These are phyloP conservation scores for Agaricus subrufescens DNA, from an alignment of 768 basidiomycete species.

Conservation along the genomic window DNA sequence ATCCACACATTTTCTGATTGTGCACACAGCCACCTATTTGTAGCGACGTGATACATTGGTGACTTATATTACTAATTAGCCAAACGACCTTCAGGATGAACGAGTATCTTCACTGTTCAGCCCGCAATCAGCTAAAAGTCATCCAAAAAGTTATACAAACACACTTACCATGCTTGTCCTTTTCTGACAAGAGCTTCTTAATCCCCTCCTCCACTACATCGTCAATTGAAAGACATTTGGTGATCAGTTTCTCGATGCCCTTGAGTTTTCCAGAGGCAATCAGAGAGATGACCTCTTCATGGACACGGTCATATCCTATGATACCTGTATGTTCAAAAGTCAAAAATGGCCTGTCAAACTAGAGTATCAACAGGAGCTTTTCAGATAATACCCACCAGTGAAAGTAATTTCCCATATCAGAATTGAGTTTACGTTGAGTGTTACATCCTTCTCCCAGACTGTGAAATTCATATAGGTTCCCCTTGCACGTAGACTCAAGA, in stretches of 20 bases:
- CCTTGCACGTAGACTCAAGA: conserved; percentile 29
- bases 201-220: conserved; percentile 41
- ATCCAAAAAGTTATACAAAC: background rate
- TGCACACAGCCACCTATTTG: no score
- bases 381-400: conserved; percentile 23
- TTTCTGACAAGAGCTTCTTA: conserved; percentile 32
- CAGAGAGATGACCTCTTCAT: conserved; percentile 33
- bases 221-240: conserved; percentile 33
- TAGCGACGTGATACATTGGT: background rate
- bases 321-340: conserved; percentile 19
- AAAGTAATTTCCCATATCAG: conserved; percentile 32
- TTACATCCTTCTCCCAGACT: conserved; percentile 33
- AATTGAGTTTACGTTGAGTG: conserved; percentile 31
- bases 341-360: background rate
- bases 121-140: background rate
- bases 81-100: conserved; percentile 17
- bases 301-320: conserved; percentile 34
- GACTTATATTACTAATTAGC: background rate
- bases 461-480: conserved; percentile 39
- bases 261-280: conserved; percentile 33
- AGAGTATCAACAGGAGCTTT: background rate
- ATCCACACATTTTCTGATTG: no score
- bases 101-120: conserved; percentile 32
- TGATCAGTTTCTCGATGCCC: conserved; percentile 37
- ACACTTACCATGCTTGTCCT: conserved; percentile 34